Conservation (phyloP, 2,329 filamentous ascomycete genomes). For the Corynespora cassiicola region DNA sequence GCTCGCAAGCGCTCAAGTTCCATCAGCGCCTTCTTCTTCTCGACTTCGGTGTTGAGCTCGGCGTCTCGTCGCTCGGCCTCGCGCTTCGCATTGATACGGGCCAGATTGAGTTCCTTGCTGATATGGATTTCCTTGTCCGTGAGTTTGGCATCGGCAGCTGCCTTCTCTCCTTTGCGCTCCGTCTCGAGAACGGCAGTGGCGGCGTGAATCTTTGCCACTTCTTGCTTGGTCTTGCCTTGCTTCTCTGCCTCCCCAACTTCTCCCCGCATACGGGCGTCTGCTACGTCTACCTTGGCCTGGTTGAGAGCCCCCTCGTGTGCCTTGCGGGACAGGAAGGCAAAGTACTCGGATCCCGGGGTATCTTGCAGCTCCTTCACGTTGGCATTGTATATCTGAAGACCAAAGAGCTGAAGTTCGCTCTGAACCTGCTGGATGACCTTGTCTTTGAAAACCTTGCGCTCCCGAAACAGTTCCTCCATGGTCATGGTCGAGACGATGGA, state of each 20-base stretch:
- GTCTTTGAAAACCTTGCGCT: constrained; percentile 77
- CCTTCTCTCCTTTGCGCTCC: constrained; percentile 81
- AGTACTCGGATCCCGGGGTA: constrained; percentile 81
- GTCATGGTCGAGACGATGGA: constrained; percentile 86
- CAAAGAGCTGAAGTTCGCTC: constrained; percentile 80
- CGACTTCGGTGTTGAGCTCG: constrained; percentile 79
- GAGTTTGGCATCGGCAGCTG: constrained; percentile 77
- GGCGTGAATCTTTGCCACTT: constrained; percentile 87
- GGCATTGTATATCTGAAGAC: constrained; percentile 68
- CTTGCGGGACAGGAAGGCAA: constrained; percentile 80
- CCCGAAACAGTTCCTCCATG: constrained; percentile 89
- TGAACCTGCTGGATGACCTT: constrained; percentile 72
- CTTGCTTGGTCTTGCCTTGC: constrained; percentile 80
- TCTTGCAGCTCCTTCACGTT: constrained; percentile 90
- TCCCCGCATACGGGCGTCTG: constrained; percentile 66
- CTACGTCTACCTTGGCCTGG: constrained; percentile 72
- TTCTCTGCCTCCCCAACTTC: constrained; percentile 80
- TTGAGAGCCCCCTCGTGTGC: constrained; percentile 86
- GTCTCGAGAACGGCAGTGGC: constrained; percentile 86
- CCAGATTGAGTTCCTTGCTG: constrained; percentile 75
- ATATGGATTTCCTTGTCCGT: constrained; percentile 76
- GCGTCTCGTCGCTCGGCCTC: constrained; percentile 78
- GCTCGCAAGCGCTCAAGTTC: constrained; percentile 83
- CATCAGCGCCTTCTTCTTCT: constrained; percentile 77
- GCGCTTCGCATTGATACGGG: constrained; percentile 75